phyloP scores from a whole-genome alignment of 2,329 filamentous ascomycete species.

The Dactylella cylindrospora region DNA sequence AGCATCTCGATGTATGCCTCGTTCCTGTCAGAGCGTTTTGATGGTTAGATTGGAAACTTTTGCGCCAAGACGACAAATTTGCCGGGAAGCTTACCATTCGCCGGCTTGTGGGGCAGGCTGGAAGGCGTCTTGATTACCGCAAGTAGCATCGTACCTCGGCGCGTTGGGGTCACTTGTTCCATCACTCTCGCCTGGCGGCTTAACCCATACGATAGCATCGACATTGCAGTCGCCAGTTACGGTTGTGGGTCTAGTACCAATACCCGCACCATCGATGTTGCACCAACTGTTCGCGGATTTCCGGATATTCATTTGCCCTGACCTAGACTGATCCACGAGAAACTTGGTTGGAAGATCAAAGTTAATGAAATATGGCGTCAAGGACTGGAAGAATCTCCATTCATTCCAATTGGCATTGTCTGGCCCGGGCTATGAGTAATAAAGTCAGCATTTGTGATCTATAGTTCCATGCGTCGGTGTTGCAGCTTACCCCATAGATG shows the following conservation, averaged over 20 bases:
- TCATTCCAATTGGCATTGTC: constrained; percentile 59
- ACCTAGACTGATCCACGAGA: constrained; percentile 55
- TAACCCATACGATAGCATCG: constrained; percentile 71
- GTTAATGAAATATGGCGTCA: constrained; percentile 56
- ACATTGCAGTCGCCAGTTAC: constrained; percentile 62
- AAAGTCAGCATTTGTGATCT: constrained; percentile 48
- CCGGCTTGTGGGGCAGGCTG: constrained; percentile 70
- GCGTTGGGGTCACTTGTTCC: constrained; percentile 57
- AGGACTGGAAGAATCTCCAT: constrained; percentile 57
- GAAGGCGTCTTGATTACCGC: constrained; percentile 59
- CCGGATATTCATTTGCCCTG: constrained; percentile 51
- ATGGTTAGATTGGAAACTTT: not conserved
- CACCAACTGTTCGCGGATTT: constrained; percentile 67
- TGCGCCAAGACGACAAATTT: constrained; percentile 45
- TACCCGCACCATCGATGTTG: constrained; percentile 65
- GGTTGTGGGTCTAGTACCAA: constrained; percentile 65
- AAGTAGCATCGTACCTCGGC: constrained; percentile 60
- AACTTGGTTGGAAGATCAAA: constrained; percentile 60
- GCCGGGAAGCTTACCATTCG: constrained; percentile 59
- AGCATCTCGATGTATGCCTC: constrained; percentile 63
- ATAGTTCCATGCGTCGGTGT: not conserved
- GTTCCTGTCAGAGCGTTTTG: constrained; percentile 30
- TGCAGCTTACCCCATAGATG: constrained; percentile 43
- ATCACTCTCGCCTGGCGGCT: constrained; percentile 64
- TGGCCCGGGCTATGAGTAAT: constrained; percentile 55